Conservation (phyloP, 257 asterid species). For the Nicotiana attenuata region DNA sequence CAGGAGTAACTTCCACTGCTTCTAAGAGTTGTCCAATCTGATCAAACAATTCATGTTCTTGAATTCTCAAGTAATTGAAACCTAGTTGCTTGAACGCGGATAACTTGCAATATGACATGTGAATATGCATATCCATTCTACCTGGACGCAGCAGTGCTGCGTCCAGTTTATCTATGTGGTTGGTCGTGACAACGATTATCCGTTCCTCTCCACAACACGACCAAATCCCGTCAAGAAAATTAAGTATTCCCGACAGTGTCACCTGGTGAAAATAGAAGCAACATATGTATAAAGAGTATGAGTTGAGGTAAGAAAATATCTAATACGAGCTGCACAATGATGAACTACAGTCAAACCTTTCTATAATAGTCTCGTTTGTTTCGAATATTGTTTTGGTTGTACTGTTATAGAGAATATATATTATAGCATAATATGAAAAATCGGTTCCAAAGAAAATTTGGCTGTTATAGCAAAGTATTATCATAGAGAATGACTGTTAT, state of each 20-base stretch:
- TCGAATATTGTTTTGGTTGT: too few relatives aligned
- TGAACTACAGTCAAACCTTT: neutral
- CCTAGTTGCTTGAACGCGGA: constrained; percentile 13
- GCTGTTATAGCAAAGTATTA: too few relatives aligned
- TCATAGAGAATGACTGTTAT: too few relatives aligned
- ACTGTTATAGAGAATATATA: too few relatives aligned
- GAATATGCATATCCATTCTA: constrained; percentile 53
- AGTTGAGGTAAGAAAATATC: neutral
- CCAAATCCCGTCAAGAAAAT: constrained; percentile 64
- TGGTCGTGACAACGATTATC: constrained; percentile 49
- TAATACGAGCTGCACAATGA: neutral
- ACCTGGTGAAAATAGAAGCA: constrained; percentile 29
- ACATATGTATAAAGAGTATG: neutral
- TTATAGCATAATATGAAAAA: too few relatives aligned
- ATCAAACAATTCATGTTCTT: neutral
- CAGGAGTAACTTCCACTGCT: constrained; percentile 12
- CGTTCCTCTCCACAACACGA: constrained; percentile 66
- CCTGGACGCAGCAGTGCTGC: constrained; percentile 51
- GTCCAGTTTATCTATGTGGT: constrained; percentile 44
- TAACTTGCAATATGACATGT: constrained; percentile 39
- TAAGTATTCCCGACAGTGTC: constrained; percentile 57
- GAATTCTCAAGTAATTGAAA: constrained; percentile 5
- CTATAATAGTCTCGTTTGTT: too few relatives aligned
- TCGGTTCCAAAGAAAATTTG: too few relatives aligned
- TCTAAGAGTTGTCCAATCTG: constrained; percentile 3